Evolutionary conservation across 2,329 filamentous ascomycete genomes (phyloP), one percentile per base, ranked within the genome.

Genomic region (Pseudogymnoascus sp.): DNA sequence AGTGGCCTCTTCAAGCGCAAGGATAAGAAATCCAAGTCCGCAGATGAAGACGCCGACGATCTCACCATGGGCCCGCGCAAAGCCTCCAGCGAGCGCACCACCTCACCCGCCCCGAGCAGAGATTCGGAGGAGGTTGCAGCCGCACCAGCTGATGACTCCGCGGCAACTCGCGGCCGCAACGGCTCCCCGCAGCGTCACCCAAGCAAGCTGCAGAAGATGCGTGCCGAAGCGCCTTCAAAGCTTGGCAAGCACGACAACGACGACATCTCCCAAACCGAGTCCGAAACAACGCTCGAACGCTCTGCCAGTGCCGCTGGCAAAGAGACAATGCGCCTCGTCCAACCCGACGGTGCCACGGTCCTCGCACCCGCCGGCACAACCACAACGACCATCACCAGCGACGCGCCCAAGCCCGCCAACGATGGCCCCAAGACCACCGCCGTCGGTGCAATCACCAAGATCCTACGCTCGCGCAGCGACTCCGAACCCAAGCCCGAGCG

Each of bases 141-240:
- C 13, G 61, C 64, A 2, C 26, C 64, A 4, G 71, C 70, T 40
- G 71, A 73, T 35, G 66, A 64, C 60, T 53, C 64, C n/a, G 40
- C 70, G 24, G 67, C 72, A 44, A 65, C 64, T 2, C 29, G 10
- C 69, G 68, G 44, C 40, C 64, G 16, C 29, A 61, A 47, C 66
- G 68, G 29, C 31, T 61, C 68, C 21, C 76, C 80, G 8, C 84
- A 87, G 67, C 80, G 85, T 65, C 80, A 83, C 63, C 75, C 83
- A 3, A 85, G 83, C 76, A 92, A 91, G 73, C 77, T 91, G 61
- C 88, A 91, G 70, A 92, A 92, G 74, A 81, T 82, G 63, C 82
- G 69, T 33, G 66, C 65, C 13, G 53, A 61, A 11, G 71, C 73
- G 35, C 65, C 63, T 3, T 72, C 72, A 26, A 69, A 70, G 31